Percentiles rank a stretch among this genome's conserved stretches.
These are phyloP conservation scores for Tylopilus plumbeoviolaceoides DNA, from an alignment of 768 basidiomycete genomes.

Conservation along the genomic window DNA sequence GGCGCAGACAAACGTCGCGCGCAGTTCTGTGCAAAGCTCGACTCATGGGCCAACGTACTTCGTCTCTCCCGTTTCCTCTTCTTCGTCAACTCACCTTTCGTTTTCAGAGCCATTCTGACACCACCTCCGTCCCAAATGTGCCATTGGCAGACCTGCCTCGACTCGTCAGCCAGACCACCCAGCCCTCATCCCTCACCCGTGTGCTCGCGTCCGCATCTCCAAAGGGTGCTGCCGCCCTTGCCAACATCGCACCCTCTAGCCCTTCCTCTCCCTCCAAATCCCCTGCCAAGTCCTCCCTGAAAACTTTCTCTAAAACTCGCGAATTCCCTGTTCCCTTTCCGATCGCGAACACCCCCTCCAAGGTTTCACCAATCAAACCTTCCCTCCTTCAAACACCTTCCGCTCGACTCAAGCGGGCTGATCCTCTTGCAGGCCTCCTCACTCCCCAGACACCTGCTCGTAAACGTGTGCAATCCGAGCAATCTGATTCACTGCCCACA, in stretches of 20 bases:
- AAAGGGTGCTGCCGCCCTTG: slow-evolving; percentile 41
- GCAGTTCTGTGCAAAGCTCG: slow-evolving; percentile 55
- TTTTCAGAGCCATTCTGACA: slow-evolving; percentile 48
- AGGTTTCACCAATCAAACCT: slow-evolving; percentile 46
- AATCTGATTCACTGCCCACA: slow-evolving; percentile 42
- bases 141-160: slow-evolving; percentile 66
- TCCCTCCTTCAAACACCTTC: slow-evolving; percentile 67
- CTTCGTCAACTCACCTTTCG: slow-evolving; percentile 8
- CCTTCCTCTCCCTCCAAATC: slow-evolving; percentile 38
- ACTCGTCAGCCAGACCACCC: slow-evolving; percentile 42
- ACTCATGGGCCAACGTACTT: slow-evolving; percentile 58
- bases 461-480: slow-evolving; percentile 43
- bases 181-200: slow-evolving; percentile 66
- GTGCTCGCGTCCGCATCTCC: slow-evolving; percentile 72
- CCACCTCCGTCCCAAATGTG: slow-evolving; percentile 46
- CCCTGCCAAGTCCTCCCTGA: slow-evolving; percentile 35
- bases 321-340: slow-evolving; percentile 42
- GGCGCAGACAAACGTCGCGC: slow-evolving; percentile 57
- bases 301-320: slow-evolving; percentile 7
- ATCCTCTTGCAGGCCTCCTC: slow-evolving; percentile 35
- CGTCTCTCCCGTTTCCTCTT: neutral
- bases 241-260: slow-evolving; percentile 29
- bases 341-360: slow-evolving; percentile 31
- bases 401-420: slow-evolving; percentile 35
- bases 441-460: slow-evolving; percentile 37